These are phyloP conservation scores for Echinosophora koreensis DNA, from an alignment of 306 rosid species.

Conservation along the genomic window DNA sequence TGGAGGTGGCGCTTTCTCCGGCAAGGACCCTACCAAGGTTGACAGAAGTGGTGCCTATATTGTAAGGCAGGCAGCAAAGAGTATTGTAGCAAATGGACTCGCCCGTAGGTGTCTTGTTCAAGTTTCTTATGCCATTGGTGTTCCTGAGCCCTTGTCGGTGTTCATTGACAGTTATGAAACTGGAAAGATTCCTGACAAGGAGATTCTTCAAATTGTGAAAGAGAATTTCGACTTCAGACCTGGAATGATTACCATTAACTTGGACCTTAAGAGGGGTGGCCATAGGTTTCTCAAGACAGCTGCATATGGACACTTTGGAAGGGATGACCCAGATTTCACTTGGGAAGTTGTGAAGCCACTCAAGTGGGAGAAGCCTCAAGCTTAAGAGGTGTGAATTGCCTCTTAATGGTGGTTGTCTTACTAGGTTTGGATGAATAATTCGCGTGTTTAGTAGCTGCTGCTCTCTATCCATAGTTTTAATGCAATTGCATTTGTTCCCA, in stretches of 20 bases:
- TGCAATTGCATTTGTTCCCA: conserved; percentile 39
- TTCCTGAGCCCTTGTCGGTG: conserved; percentile 93
- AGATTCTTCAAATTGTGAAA: conserved; percentile 89
- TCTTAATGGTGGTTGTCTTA: conserved; percentile 42
- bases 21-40: conserved; percentile 99
- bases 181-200: conserved; percentile 95
- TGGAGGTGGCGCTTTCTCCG: conserved; percentile 99
- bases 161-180: conserved; percentile 86
- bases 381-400: conserved; percentile 48
- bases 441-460: conserved; percentile 52
- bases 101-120: conserved; percentile 97
- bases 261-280: conserved; percentile 96
- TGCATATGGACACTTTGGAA: conserved; percentile 98
- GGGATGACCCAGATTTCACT: conserved; percentile 97
- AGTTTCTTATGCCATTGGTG: conserved; percentile 98
- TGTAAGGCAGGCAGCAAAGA: conserved; percentile 98
- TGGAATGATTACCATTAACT: conserved; percentile 95
- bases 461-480: conserved; percentile 35
- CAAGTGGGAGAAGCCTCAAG: conserved; percentile 92
- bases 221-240: conserved; percentile 97
- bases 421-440: conserved; percentile 68
- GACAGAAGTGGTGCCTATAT: conserved; percentile 99
- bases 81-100: conserved; percentile 89
- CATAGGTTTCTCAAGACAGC: conserved; percentile 95
- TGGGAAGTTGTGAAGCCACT: conserved; percentile 99